Base-by-base conservation (phyloP, 1,284 basidiomycete species). In the Spongispora temasekensis region DNA sequence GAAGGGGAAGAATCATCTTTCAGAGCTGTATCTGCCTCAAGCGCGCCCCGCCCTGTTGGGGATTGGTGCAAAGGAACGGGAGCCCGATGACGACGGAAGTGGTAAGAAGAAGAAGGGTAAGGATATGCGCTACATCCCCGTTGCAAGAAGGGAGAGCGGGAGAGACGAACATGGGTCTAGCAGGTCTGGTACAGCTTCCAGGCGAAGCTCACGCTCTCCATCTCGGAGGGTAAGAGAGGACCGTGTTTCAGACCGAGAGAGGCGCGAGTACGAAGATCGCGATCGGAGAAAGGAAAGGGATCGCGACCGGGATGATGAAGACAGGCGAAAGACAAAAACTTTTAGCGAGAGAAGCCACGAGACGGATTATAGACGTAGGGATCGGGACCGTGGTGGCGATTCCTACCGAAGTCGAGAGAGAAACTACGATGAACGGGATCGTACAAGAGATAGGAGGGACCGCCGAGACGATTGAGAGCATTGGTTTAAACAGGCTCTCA, bases 41-140 rank as follows among this genome's bases (percentile, higher is more conserved):
- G 78, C 90, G 1, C 83, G 95, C 8, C 93, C 95, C 2, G 88
- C 93, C 0, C 76, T 97, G 12, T 78, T 97, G 5, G 95, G 95
- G 0, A 90, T 98, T 37, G 95, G 95, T 2, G 95, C 95, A 3
- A 97, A 96, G 72, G 90, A 93, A 70, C 81, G 83, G 64, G 89
- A 89, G 65, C 77, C 82, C 0, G 80, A 84, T 4, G 88, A 89
- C 58, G 88, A 89, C 59, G 88, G 86, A 35, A 83, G 79, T 58
- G 72, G 35, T 10, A 78, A 79, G 67, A 81, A 81, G 66, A 84
- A 81, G 62, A 75, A 73, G 30, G 72, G 73, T 13, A 70, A 66
- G 44, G 89, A 92, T 59, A 85, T 81, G 75, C 83, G 84, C 64
- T 95, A 94, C 70, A 78, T 94, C 12, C 93, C 93, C 7, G 75